A percentile compares a stretch with the other conserved stretches of the same genome.
phyloP scores from a whole-genome alignment of 2,329 filamentous ascomycete genomes.

The Hypocrella siamensis region DNA sequence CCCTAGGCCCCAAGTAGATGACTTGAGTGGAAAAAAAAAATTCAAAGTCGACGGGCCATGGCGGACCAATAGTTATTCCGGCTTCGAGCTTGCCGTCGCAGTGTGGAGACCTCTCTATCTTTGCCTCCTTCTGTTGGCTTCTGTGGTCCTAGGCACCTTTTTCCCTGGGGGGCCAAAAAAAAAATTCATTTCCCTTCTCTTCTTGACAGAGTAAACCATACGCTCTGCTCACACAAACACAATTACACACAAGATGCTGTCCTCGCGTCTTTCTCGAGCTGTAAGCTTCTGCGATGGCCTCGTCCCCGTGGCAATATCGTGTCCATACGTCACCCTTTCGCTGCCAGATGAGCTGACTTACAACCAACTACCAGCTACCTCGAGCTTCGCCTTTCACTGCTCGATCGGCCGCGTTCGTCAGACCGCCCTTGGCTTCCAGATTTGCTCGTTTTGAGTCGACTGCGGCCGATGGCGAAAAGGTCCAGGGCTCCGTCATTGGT shows the following conservation, averaged over 20 bases:
- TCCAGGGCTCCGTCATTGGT: conserved; percentile 92
- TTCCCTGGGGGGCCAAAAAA: conserved; percentile 21
- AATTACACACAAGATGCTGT: conserved; percentile 45
- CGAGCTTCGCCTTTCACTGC: conserved; percentile 55
- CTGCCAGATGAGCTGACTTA: conserved; percentile 7
- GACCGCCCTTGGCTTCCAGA: conserved; percentile 54
- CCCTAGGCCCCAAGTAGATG: neutral
- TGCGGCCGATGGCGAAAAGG: conserved; percentile 46
- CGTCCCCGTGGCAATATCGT: neutral
- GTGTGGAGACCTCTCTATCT: conserved; percentile 6
- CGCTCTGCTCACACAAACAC: conserved; percentile 5
- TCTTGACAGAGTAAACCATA: conserved; percentile 9
- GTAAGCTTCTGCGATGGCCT: conserved; percentile 35
- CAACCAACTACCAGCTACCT: conserved; percentile 43
- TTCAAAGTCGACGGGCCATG: neutral
- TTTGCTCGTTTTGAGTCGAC: conserved; percentile 69
- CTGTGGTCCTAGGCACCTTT: conserved; percentile 17
- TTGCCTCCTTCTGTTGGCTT: conserved; percentile 27
- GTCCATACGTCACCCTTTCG: neutral
- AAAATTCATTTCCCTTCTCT: conserved; percentile 18
- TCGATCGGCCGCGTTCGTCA: conserved; percentile 50
- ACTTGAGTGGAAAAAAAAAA: neutral
- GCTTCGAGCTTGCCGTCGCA: neutral
- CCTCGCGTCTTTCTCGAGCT: conserved; percentile 57
- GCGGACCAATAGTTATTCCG: neutral